Evolutionary conservation across 2,329 filamentous ascomycete species (phyloP).

Genomic region (Nothomitra cinnamomea): DNA sequence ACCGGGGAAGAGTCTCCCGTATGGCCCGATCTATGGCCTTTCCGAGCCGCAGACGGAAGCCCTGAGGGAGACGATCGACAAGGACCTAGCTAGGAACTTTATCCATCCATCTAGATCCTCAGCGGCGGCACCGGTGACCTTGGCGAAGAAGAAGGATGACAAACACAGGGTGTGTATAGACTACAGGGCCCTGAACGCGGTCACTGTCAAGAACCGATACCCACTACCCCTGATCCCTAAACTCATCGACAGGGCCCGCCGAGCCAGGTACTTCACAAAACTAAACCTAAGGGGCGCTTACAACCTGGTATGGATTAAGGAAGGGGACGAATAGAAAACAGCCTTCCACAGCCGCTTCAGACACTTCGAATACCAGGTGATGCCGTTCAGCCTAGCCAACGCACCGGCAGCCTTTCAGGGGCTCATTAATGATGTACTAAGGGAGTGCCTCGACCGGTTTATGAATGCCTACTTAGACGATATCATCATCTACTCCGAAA

Average conservation of each 20-base stretch:
- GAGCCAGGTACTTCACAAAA: conserved; percentile 10
- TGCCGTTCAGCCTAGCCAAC: conserved; percentile 21
- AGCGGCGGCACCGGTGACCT: conserved; percentile 10
- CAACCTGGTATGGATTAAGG: conserved; percentile 8
- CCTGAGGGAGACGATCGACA: no score
- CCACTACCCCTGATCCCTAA: conserved; percentile 14
- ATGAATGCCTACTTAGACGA: conserved; percentile 10
- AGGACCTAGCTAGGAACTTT: neutral
- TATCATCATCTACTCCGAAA: conserved; percentile 16
- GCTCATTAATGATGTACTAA: conserved; percentile 7
- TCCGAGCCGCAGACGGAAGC: no score
- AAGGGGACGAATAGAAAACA: conserved; percentile 12
- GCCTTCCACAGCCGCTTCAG: conserved; percentile 10
- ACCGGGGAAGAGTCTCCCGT: no score
- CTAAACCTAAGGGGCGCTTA: conserved; percentile 12
- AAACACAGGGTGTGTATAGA: conserved; percentile 12
- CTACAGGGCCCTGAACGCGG: conserved; percentile 15
- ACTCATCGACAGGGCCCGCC: conserved; percentile 8
- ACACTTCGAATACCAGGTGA: conserved; percentile 8
- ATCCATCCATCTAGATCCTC: neutral
- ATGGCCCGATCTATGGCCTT: no score
- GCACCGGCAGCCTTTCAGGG: conserved; percentile 6
- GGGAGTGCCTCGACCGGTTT: conserved; percentile 6
- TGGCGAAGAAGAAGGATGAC: conserved; percentile 14
- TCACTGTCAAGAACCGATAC: conserved; percentile 17